Conservation (phyloP, 202 grass and related monocot genomes). For the Bolboschoenoplectus hybrid region DNA sequence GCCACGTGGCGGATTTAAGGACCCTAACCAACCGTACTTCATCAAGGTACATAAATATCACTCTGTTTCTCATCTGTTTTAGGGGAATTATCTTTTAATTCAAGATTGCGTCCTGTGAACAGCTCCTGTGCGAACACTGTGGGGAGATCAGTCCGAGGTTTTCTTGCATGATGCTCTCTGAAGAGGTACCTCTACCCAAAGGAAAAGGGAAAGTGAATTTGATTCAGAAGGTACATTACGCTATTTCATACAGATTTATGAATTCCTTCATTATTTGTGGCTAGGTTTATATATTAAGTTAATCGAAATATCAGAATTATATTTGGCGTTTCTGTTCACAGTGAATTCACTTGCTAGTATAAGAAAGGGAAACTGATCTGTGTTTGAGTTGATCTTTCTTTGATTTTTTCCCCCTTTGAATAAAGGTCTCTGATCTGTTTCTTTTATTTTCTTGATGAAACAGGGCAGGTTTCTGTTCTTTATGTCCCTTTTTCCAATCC, state of each 20-base stretch:
- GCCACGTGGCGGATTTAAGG: conserved; percentile 35
- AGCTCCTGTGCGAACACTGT: conserved; percentile 48
- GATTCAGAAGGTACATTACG: conserved; percentile 33
- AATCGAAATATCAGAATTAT: not conserved
- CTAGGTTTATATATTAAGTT: not conserved
- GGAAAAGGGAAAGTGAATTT: conserved; percentile 43
- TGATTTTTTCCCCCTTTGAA: not conserved
- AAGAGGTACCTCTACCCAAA: conserved; percentile 32
- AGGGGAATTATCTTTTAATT: not conserved
- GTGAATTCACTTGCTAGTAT: not conserved
- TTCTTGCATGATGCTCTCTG: conserved; percentile 36
- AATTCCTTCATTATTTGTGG: not conserved
- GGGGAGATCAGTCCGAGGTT: conserved; percentile 43
- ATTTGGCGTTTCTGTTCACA: not conserved
- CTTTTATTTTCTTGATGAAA: not conserved
- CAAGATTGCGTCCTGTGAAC: not conserved
- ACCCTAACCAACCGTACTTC: conserved; percentile 34
- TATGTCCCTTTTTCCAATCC: not conserved
- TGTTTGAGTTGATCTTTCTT: not conserved
- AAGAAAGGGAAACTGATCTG: too few relatives aligned
- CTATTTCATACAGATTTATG: too few relatives aligned
- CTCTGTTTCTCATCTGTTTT: not conserved
- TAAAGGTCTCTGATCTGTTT: not conserved
- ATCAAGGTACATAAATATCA: conserved; percentile 29
- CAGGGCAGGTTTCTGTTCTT: not conserved